phyloP scores from a whole-genome alignment of 371 early-diverging fungal genomes.

The Mortierella sp. region DNA sequence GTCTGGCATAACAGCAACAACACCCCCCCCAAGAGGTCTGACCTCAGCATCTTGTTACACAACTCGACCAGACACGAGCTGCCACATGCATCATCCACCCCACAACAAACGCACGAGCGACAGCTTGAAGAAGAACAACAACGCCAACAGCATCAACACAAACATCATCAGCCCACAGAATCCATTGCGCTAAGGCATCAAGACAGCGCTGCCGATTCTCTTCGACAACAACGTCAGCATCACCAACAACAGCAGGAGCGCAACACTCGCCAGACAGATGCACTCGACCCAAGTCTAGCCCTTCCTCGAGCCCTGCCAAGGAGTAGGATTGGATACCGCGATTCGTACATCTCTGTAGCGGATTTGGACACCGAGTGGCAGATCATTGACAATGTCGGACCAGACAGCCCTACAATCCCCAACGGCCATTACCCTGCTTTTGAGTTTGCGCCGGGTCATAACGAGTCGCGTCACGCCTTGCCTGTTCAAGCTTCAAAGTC shows the following conservation, averaged over 20 bases:
- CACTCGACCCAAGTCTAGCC: slow-evolving; percentile 48
- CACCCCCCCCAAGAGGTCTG: slow-evolving; percentile 1
- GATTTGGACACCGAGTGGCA: slow-evolving; percentile 9
- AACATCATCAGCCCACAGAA: not conserved
- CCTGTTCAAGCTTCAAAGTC: not conserved
- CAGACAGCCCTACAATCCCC: slow-evolving; percentile 6
- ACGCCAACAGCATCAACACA: not conserved
- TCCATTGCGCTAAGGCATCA: not conserved
- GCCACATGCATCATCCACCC: slow-evolving; percentile 2
- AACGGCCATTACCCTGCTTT: slow-evolving; percentile 11
- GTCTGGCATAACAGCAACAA: not conserved
- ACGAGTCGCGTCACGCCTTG: slow-evolving; percentile 1
- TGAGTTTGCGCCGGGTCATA: slow-evolving; percentile 13
- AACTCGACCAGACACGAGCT: not conserved
- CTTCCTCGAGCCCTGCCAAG: slow-evolving; percentile 52
- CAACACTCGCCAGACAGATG: slow-evolving; percentile 11
- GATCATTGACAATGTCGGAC: slow-evolving; percentile 3
- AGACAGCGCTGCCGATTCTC: not conserved
- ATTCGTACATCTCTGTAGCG: slow-evolving; percentile 17
- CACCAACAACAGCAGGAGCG: slow-evolving; percentile 12
- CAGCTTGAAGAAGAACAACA: not conserved
- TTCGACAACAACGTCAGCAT: not conserved
- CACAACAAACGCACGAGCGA: slow-evolving; percentile 14
- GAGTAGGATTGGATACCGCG: slow-evolving; percentile 15
- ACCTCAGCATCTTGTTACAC: slow-evolving; percentile 13